Evolutionary conservation across 352 stramenopile species (phyloP).

Genomic region (Hyaloperonospora brassicae): DNA sequence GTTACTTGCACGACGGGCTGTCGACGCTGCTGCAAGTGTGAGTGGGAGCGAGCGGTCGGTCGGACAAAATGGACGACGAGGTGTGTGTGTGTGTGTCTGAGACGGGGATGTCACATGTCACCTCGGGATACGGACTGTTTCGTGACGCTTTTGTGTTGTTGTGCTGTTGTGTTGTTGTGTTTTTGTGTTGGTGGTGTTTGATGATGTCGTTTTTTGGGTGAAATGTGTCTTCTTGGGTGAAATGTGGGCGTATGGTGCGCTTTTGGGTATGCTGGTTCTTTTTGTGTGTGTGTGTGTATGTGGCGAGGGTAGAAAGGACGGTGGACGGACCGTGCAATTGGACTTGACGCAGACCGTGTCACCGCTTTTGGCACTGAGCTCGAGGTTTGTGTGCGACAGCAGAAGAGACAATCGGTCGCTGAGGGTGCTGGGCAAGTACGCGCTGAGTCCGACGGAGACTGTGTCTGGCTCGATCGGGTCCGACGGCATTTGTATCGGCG

Average conservation of each 20-base stretch:
- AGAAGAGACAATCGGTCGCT: constrained; percentile 66
- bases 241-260: background rate
- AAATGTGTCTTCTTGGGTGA: background rate
- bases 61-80: too few relatives aligned
- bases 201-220: background rate
- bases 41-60: background rate
- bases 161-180: too few relatives aligned
- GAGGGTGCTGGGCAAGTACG: constrained; percentile 47
- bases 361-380: constrained; percentile 54
- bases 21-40: constrained; percentile 68
- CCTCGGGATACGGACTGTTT: too few relatives aligned
- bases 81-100: too few relatives aligned
- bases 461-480: constrained; percentile 59
- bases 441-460: constrained; percentile 37
- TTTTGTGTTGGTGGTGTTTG: too few relatives aligned
- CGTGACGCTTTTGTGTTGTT: too few relatives aligned
- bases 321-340: constrained; percentile 47
- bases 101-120: too few relatives aligned
- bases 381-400: constrained; percentile 50
- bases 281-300: constrained; percentile 2
- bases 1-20: constrained; percentile 57
- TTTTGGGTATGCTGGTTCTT: background rate
- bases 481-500: constrained; percentile 64
- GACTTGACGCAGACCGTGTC: constrained; percentile 53
- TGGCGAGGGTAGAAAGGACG: constrained; percentile 40